Percentiles rank a stretch among this genome's conserved stretches.
Conservation (phyloP, 352 stramenopile species). For the Globisporangium nodosum region DNA sequence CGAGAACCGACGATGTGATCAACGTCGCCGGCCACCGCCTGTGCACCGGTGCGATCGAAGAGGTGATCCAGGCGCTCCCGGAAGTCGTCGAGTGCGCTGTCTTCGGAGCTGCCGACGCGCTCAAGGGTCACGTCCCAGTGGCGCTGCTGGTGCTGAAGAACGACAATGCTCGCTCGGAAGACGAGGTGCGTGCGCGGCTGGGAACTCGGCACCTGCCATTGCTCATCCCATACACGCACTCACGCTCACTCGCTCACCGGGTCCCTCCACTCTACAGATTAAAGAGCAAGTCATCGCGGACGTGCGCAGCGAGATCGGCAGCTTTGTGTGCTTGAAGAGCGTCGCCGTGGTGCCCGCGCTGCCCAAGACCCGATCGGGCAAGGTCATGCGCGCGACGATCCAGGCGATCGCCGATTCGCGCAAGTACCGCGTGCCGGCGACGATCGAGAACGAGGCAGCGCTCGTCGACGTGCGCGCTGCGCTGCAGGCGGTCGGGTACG, state of each 20-base stretch:
- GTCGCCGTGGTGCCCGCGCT: slow-evolving; percentile 21
- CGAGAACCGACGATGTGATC: slow-evolving; percentile 89
- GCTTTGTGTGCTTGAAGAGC: slow-evolving; percentile 27
- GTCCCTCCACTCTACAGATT: slow-evolving; percentile 7
- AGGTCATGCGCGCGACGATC: slow-evolving; percentile 32
- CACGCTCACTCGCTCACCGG: neutral
- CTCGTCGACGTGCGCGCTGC: slow-evolving; percentile 22
- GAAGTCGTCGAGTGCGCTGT: slow-evolving; percentile 88
- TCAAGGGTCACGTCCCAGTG: slow-evolving; percentile 29
- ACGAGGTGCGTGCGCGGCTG: slow-evolving; percentile 11
- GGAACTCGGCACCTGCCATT: too few species aligned
- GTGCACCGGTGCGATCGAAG: slow-evolving; percentile 85
- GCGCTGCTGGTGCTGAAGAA: slow-evolving; percentile 28
- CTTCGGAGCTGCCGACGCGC: slow-evolving; percentile 17
- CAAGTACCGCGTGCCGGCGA: slow-evolving; percentile 29
- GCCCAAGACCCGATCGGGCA: slow-evolving; percentile 28
- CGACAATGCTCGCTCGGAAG: slow-evolving; percentile 15
- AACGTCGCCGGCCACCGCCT: slow-evolving; percentile 88
- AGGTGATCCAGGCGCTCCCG: slow-evolving; percentile 77
- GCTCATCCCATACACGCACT: neutral
- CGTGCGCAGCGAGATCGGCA: slow-evolving; percentile 22
- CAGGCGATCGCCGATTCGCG: slow-evolving; percentile 31
- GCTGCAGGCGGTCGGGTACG: slow-evolving; percentile 30
- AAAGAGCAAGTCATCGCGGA: slow-evolving; percentile 18
- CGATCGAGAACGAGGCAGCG: slow-evolving; percentile 36